Evolutionary conservation across 768 basidiomycete genomes (phyloP), one percentile per base, ranked within the genome.

Genomic region (Mycena maculata): DNA sequence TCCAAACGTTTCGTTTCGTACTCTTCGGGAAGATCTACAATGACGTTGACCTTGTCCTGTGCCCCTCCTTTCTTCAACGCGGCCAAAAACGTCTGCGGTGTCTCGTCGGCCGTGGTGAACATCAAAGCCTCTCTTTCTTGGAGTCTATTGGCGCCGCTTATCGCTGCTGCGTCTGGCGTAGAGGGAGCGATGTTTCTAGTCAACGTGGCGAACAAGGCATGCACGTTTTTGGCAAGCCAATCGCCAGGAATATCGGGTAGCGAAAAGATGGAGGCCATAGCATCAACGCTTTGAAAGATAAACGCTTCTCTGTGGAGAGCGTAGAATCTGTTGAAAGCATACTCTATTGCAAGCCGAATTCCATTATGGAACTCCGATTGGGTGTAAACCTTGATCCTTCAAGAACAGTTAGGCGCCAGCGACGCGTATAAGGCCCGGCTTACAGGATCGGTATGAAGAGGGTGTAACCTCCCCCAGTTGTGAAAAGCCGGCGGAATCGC

Each of bases 71-170:
- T 81, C 59, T 84, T 83, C 22, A 92, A 75, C 8, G 85, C 81
- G 16, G 87, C 82, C 28, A 92, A 77, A 68, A 92, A 89, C 0
- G 89, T 84, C 69, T 92, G 91, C 1, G 92, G 91, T 57, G 86
- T 89, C 66, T 92, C 89, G 71, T 93, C 92, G 8, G 89, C 91
- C 4, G 89, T 88, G 28, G 82, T 85, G 50, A 91, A 82, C 69
- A 93, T 83, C 23, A 92, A 78, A 4, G 91, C 89, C 71, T 93
- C 92, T 52, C 85, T 83, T 76, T 94, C 92, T 71, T 93, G 87
- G 0, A 77, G 62, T 71, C 84, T 87, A 70, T 90, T 93, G 12
- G 85, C 77, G 47, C 88, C 83, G 47, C 87, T 87, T 54, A 94
- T 91, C 2, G 89, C 92, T 23, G 88, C 90, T 47, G 87, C 82